These are phyloP conservation scores for Penicillium goetzii DNA, from an alignment of 495 filamentous ascomycete species.

Conservation along the genomic window DNA sequence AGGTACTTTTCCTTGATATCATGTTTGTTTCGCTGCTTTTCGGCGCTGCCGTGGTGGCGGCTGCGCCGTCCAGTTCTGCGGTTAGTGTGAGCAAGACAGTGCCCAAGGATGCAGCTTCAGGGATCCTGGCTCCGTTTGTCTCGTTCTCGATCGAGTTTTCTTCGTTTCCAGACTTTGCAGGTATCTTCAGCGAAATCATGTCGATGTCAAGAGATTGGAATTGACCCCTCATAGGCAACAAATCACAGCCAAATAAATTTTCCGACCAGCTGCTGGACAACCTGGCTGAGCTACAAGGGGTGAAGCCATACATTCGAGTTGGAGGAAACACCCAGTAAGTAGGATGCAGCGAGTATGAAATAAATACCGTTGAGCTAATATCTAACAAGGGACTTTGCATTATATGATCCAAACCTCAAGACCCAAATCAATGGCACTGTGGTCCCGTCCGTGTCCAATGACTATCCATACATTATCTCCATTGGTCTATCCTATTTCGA, in stretches of 20 bases:
- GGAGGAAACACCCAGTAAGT: conserved; percentile 38
- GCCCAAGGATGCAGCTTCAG: conserved; percentile 22
- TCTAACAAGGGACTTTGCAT: conserved; percentile 55
- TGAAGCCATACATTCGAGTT: conserved; percentile 34
- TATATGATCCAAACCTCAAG: conserved; percentile 60
- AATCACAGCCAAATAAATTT: conserved; percentile 31
- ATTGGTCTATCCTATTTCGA: conserved; percentile 70
- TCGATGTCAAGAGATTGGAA: neutral
- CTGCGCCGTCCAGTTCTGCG: conserved; percentile 16
- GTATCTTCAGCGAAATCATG: conserved; percentile 8
- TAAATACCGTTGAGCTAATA: neutral
- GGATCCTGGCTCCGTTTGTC: conserved; percentile 31
- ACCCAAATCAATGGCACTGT: conserved; percentile 58
- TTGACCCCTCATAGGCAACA: conserved; percentile 25
- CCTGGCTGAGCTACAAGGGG: conserved; percentile 30
- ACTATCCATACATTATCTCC: conserved; percentile 64
- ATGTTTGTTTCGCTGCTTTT: conserved; percentile 22
- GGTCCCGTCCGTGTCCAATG: conserved; percentile 51
- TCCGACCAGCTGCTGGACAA: conserved; percentile 34
- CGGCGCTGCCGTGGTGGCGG: conserved; percentile 16
- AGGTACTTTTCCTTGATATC: neutral
- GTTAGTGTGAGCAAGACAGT: conserved; percentile 20
- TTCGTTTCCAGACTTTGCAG: conserved; percentile 35
- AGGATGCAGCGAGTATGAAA: neutral
- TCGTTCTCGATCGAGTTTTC: conserved; percentile 38